Evolutionary conservation across 495 filamentous ascomycete species (phyloP), one percentile per base, ranked within the genome.

Genomic region (Patellaria atrata): DNA sequence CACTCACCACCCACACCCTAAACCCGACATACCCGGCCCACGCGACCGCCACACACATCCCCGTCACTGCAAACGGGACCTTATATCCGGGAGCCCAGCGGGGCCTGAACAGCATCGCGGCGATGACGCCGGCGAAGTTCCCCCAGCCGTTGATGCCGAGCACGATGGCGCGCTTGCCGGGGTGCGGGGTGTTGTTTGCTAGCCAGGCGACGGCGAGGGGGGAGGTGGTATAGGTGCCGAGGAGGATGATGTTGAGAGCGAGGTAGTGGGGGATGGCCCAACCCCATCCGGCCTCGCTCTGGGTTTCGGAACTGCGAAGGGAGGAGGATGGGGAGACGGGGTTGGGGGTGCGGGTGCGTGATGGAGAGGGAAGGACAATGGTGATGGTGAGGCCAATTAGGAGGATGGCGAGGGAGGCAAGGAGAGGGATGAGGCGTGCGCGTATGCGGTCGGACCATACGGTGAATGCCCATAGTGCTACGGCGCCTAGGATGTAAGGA

Each of bases 91-190:
- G 35, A 15, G 33, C 29, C 31, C 66, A 70, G 27, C 43, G 47
- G 0, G 65, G 65, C 22, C 43, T 53, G 48, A 64, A 73, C 0
- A 75, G 45, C 26, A 59, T 39, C 4, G 60, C 52, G 7, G 55
- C 55, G 27, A 73, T 44, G 5, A 73, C 54, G 16, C 70, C 70
- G 0, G 70, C 70, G 5, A 73, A 47, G 33, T 74, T 74, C 2
- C 70, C 70, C 59, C 60, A 73, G 6, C 71, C 71, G 37, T 73
- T 74, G 37, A 75, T 62, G 1, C 70, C 70, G 16, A 75, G 56
- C 16, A 71, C 49, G 3, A 73, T 46, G 1, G 65, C 55, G 0
- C 70, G 56, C 44, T 72, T 72, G 5, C 69, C 66, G 10, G 62
- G 62, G 26, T 60, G 59, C 16, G 60, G 53, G 5, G 60, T 75